A percentile compares a stretch with the other conserved stretches of the same genome.
These are phyloP conservation scores for Logfia minima DNA, from an alignment of 129 eudicot species.

Conservation along the genomic window DNA sequence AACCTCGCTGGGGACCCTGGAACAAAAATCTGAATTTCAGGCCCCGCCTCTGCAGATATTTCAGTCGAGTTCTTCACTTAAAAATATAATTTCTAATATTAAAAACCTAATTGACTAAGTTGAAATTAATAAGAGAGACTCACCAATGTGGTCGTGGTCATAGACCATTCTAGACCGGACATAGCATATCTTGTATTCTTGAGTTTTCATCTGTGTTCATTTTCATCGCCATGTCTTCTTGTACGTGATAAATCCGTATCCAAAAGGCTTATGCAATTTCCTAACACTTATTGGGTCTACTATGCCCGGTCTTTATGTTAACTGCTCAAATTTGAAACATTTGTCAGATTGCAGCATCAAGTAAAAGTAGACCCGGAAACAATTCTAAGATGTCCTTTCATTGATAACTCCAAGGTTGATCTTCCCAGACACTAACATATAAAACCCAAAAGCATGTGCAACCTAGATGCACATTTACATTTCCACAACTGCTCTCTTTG, in stretches of 20 bases:
- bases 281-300: neutral
- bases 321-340: slow-evolving; percentile 21
- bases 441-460: slow-evolving; percentile 19
- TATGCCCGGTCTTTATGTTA: slow-evolving; percentile 16
- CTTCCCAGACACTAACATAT: neutral
- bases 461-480: slow-evolving; percentile 11
- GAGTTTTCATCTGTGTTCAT: neutral
- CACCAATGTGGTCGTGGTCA: neutral
- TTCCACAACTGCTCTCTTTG: slow-evolving; percentile 16
- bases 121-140: neutral
- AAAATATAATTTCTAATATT: neutral
- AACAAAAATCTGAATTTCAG: neutral
- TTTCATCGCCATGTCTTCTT: neutral
- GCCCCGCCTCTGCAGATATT: neutral
- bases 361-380: neutral
- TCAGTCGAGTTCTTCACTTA: neutral
- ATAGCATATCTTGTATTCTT: neutral
- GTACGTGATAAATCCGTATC: neutral
- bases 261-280: neutral
- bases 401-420: slow-evolving; percentile 9
- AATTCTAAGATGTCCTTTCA: neutral
- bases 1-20: neutral
- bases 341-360: slow-evolving; percentile 15
- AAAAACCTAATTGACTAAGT: neutral
- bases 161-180: neutral